A percentile compares a stretch with the other conserved stretches of the same genome.
These are phyloP conservation scores for Polytolypa hystricis DNA, from an alignment of 2,329 filamentous ascomycete genomes.

Conservation along the genomic window DNA sequence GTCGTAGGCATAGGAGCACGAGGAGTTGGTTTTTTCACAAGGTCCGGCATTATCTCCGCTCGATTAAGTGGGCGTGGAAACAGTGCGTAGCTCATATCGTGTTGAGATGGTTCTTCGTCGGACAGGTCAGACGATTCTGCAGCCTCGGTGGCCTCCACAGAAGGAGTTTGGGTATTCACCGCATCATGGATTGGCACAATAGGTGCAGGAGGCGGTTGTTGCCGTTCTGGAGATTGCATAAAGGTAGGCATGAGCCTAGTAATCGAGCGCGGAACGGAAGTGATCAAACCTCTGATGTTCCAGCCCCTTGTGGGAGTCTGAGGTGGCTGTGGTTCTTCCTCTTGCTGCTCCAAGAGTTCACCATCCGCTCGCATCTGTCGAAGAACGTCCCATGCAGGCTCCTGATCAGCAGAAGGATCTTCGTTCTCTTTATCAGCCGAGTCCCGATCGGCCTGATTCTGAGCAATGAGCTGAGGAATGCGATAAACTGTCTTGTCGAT, in stretches of 20 bases:
- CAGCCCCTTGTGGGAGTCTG: constrained; percentile 17
- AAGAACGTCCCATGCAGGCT: constrained; percentile 4
- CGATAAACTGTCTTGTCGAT: constrained; percentile 26
- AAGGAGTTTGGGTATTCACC: constrained; percentile 5
- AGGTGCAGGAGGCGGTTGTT: constrained; percentile 12
- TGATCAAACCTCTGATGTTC: constrained; percentile 21
- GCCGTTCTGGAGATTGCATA: constrained; percentile 10
- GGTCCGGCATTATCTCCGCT: too few species aligned
- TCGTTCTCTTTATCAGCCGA: background rate
- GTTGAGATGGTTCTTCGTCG: background rate
- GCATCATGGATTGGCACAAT: constrained; percentile 8
- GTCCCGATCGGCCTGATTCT: constrained; percentile 18
- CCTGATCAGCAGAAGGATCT: background rate
- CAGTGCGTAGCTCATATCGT: background rate
- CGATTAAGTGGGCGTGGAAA: background rate
- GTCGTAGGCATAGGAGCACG: too few species aligned
- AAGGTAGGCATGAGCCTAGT: constrained; percentile 17
- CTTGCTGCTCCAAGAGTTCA: background rate
- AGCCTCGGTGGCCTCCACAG: too few species aligned
- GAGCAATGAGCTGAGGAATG: constrained; percentile 21
- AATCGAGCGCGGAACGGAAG: constrained; percentile 21
- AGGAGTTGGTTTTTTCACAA: too few species aligned
- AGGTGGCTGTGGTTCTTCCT: constrained; percentile 11
- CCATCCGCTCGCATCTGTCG: constrained; percentile 4
- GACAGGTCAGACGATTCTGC: background rate